Percentiles rank a stretch among this genome's conserved stretches.
These are phyloP conservation scores for Thraustochytrium striatum DNA, from an alignment of 352 stramenopile genomes.

Conservation along the genomic window DNA sequence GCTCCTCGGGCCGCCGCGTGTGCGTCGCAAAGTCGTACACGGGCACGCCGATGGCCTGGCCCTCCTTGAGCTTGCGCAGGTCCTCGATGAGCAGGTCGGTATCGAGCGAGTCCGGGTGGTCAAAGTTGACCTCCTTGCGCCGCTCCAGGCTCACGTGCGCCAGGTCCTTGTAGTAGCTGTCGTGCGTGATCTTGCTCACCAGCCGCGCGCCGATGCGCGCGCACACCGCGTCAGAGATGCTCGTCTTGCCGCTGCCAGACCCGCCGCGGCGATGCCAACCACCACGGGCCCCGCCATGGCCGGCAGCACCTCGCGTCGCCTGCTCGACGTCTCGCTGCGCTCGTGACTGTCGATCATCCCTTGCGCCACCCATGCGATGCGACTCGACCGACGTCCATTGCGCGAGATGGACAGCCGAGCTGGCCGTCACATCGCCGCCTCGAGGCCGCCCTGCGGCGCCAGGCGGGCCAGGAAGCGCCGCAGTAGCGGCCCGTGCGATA, in stretches of 20 bases:
- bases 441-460: no score
- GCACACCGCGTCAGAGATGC: conserved; percentile 79
- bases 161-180: conserved; percentile 94
- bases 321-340: no score
- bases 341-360: no score
- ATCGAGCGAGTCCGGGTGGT: conserved; percentile 93
- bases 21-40: conserved; percentile 93
- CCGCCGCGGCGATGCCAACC: conserved; percentile 80
- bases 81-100: conserved; percentile 87
- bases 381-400: no score
- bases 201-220: conserved; percentile 74
- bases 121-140: conserved; percentile 80
- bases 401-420: no score
- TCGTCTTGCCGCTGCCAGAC: conserved; percentile 83
- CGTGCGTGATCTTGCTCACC: conserved; percentile 88
- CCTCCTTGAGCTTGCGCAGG: conserved; percentile 70
- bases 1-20: conserved; percentile 68
- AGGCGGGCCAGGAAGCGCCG: background rate
- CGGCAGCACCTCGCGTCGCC: no score
- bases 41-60: conserved; percentile 80
- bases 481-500: background rate
- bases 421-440: no score
- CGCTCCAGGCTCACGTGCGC: conserved; percentile 76
- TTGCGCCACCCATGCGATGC: no score
- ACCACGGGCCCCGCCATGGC: conserved; percentile 63